Percentiles rank a stretch among this genome's conserved stretches.
Conservation (phyloP, 352 stramenopile genomes). For the Phytophthora hybrid region DNA sequence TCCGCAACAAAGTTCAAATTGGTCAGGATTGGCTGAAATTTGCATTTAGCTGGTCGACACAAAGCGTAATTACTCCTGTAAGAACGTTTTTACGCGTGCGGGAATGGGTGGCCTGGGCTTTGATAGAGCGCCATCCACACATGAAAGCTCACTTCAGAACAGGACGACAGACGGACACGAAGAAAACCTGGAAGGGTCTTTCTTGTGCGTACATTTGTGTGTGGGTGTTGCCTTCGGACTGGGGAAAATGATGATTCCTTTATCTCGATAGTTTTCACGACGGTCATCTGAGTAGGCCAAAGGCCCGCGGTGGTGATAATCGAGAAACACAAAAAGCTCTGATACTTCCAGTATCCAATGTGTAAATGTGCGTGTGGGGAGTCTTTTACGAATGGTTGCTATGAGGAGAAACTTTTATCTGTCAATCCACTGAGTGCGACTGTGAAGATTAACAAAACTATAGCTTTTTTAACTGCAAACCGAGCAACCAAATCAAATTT, state of each 20-base stretch:
- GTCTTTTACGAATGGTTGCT: slow-evolving; percentile 23
- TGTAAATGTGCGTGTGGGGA: slow-evolving; percentile 5
- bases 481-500: background rate
- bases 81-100: slow-evolving; percentile 19
- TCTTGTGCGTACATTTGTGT: background rate
- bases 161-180: background rate
- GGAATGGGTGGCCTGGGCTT: slow-evolving; percentile 20
- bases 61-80: slow-evolving; percentile 27
- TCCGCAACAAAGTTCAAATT: background rate
- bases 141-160: slow-evolving; percentile 19
- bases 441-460: slow-evolving; percentile 78
- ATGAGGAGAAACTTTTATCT: slow-evolving; percentile 80
- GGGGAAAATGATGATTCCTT: slow-evolving; percentile 87
- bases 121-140: background rate
- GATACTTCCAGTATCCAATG: slow-evolving; percentile 61
- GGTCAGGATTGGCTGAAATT: slow-evolving; percentile 28
- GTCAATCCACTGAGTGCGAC: slow-evolving; percentile 85
- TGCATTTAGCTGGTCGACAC: slow-evolving; percentile 13
- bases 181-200: background rate
- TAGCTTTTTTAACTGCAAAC: slow-evolving; percentile 91
- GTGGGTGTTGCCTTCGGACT: slow-evolving; percentile 28
- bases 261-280: slow-evolving; percentile 91
- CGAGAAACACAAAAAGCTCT: slow-evolving; percentile 88
- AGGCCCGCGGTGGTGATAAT: slow-evolving; percentile 80
- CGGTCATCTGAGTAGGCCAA: slow-evolving; percentile 87